Evolutionary conservation across 2,329 filamentous ascomycete genomes (phyloP).

Genomic region (Aspergillus pseudoviridinutans): DNA sequence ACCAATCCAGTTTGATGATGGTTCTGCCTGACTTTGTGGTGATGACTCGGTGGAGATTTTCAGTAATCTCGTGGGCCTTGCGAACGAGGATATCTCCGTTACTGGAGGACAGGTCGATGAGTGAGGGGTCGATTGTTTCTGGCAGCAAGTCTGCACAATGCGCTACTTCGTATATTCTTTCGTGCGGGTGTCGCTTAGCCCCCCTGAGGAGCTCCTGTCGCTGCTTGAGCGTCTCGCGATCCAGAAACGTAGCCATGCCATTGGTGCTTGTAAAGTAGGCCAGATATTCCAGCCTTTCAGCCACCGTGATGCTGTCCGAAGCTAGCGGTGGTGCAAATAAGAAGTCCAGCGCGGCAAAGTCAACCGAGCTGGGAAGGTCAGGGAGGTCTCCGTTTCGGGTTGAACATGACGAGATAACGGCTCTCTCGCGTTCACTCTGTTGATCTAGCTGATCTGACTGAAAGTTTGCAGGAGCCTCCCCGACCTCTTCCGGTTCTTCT

Average conservation of each 20-base stretch:
- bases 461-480: neutral
- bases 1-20: constrained; percentile 15
- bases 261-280: constrained; percentile 20
- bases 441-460: neutral
- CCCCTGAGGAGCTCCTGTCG: constrained; percentile 14
- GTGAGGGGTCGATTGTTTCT: constrained; percentile 6
- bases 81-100: neutral
- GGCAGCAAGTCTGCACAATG: neutral
- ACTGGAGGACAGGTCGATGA: neutral
- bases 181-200: neutral
- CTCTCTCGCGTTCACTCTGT: neutral
- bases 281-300: constrained; percentile 18
- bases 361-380: constrained; percentile 5
- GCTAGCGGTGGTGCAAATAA: constrained; percentile 9
- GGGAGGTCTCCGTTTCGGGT: neutral
- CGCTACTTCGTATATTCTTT: too few relatives aligned
- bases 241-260: constrained; percentile 20
- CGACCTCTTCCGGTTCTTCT: neutral
- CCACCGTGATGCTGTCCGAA: constrained; percentile 10
- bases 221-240: constrained; percentile 12
- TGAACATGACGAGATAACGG: neutral
- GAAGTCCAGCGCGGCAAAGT: constrained; percentile 16
- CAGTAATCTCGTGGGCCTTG: constrained; percentile 10
- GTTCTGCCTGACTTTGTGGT: constrained; percentile 5
- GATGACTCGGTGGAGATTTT: constrained; percentile 6